Percentiles rank a stretch among this genome's conserved stretches.
These are phyloP conservation scores for Flaveria bidentis DNA, from an alignment of 129 eudicot species.

Conservation along the genomic window DNA sequence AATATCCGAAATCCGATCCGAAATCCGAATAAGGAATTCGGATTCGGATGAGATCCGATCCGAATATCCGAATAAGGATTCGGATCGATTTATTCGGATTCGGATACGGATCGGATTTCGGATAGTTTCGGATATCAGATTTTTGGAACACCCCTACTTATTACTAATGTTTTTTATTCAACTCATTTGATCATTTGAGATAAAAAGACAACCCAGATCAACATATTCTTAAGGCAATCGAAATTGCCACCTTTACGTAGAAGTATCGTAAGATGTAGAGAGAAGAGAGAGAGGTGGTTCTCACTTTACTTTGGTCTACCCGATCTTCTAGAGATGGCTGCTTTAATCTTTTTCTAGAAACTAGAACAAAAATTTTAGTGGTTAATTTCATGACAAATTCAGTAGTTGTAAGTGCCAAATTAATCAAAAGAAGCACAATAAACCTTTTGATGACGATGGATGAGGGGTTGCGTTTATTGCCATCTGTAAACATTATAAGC, in stretches of 20 bases:
- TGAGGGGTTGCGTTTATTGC: constrained; percentile 29
- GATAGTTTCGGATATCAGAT: too few relatives aligned
- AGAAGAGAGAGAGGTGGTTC: constrained; percentile 5
- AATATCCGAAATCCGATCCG: too few relatives aligned
- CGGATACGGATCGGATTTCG: too few relatives aligned
- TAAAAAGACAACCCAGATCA: neutral
- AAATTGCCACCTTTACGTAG: neutral
- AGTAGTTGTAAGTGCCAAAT: constrained; percentile 1
- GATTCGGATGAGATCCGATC: too few relatives aligned
- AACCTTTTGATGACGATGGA: constrained; percentile 48
- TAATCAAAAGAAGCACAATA: constrained; percentile 18
- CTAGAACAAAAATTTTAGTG: constrained; percentile 34
- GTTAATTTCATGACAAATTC: constrained; percentile 10
- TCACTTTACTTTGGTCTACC: constrained; percentile 39
- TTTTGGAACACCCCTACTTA: too few relatives aligned
- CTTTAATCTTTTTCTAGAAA: constrained; percentile 32
- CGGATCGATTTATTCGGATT: too few relatives aligned
- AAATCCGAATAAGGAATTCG: too few relatives aligned
- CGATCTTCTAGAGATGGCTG: constrained; percentile 30
- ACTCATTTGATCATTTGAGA: neutral
- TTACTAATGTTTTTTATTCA: neutral
- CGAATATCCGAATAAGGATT: too few relatives aligned
- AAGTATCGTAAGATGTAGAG: neutral
- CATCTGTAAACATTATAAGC: constrained; percentile 44
- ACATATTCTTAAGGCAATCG: neutral